Evolutionary conservation across 2,329 filamentous ascomycete genomes (phyloP).

Genomic region (Hymenoscyphus fructigenus): DNA sequence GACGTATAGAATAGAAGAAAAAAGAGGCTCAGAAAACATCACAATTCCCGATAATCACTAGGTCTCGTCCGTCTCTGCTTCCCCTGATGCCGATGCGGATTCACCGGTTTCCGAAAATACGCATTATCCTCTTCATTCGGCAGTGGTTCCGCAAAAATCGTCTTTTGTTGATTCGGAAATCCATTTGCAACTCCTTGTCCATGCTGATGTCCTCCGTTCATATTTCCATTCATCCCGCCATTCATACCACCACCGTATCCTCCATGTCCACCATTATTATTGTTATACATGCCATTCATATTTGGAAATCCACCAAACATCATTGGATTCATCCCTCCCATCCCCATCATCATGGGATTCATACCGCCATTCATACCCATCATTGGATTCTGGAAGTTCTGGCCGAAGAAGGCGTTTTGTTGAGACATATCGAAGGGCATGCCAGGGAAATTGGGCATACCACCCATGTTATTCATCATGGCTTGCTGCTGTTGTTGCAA

Average conservation of each 20-base stretch:
- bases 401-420: slow-evolving; percentile 22
- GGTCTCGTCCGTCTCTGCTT: slow-evolving; percentile 76
- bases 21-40: not conserved
- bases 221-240: slow-evolving; percentile 22
- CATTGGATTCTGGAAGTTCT: slow-evolving; percentile 34
- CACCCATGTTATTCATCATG: slow-evolving; percentile 41
- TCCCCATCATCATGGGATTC: slow-evolving; percentile 32
- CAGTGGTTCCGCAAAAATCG: slow-evolving; percentile 47
- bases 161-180: slow-evolving; percentile 58
- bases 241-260: slow-evolving; percentile 28
- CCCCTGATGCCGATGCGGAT: slow-evolving; percentile 86
- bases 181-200: slow-evolving; percentile 31
- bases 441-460: slow-evolving; percentile 36
- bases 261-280: slow-evolving; percentile 6
- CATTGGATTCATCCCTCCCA: slow-evolving; percentile 33
- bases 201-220: slow-evolving; percentile 37
- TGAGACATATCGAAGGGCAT: slow-evolving; percentile 32
- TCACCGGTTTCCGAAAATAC: slow-evolving; percentile 94
- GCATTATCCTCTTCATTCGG: slow-evolving; percentile 77
- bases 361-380: slow-evolving; percentile 41
- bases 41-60: slow-evolving; percentile 88
- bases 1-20: not conserved
- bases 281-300: slow-evolving; percentile 40
- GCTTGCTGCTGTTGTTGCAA: slow-evolving; percentile 46
- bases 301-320: slow-evolving; percentile 38